A percentile compares a stretch with the other conserved stretches of the same genome.
Evolutionary conservation across 2,329 filamentous ascomycete genomes (phyloP).

Genomic region (Plectosphaerella cucumerina): DNA sequence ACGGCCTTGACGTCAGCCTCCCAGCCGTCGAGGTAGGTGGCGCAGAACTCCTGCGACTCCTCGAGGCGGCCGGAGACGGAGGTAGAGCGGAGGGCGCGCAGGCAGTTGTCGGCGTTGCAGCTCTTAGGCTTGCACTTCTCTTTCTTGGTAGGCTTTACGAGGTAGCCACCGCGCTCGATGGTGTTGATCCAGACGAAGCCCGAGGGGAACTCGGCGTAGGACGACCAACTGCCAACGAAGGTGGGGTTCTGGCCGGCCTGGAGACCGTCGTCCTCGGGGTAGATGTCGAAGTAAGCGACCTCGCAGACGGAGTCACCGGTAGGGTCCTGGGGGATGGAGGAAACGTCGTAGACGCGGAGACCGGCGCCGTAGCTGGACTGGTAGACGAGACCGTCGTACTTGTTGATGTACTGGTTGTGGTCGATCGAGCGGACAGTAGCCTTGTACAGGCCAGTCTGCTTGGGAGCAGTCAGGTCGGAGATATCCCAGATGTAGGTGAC

Average conservation of each 20-base stretch:
- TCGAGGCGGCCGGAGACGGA: constrained; percentile 7
- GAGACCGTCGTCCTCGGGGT: constrained; percentile 39
- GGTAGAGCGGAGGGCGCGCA: constrained; percentile 9
- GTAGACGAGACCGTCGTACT: constrained; percentile 30
- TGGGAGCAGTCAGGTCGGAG: constrained; percentile 32
- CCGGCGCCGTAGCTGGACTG: constrained; percentile 41
- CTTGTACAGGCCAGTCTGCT: constrained; percentile 36
- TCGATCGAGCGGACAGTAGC: constrained; percentile 29
- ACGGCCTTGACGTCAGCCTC: constrained; percentile 6
- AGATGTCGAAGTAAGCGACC: constrained; percentile 39
- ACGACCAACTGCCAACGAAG: constrained; percentile 36
- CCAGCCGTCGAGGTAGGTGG: constrained; percentile 7
- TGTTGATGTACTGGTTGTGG: constrained; percentile 38
- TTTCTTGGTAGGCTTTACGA: constrained; percentile 23
- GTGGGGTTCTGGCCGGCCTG: constrained; percentile 26
- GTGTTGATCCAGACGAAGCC: constrained; percentile 35
- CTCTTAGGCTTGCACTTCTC: constrained; percentile 11
- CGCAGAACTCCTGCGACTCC: constrained; percentile 11
- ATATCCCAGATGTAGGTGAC: constrained; percentile 48
- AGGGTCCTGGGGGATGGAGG: constrained; percentile 21
- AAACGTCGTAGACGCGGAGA: constrained; percentile 28
- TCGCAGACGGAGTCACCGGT: constrained; percentile 34
- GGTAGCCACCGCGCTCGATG: constrained; percentile 35
- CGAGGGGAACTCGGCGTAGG: constrained; percentile 35
- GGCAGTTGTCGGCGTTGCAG: constrained; percentile 13